Conservation (phyloP, 768 basidiomycete genomes). For the Lentinula lateritia region DNA sequence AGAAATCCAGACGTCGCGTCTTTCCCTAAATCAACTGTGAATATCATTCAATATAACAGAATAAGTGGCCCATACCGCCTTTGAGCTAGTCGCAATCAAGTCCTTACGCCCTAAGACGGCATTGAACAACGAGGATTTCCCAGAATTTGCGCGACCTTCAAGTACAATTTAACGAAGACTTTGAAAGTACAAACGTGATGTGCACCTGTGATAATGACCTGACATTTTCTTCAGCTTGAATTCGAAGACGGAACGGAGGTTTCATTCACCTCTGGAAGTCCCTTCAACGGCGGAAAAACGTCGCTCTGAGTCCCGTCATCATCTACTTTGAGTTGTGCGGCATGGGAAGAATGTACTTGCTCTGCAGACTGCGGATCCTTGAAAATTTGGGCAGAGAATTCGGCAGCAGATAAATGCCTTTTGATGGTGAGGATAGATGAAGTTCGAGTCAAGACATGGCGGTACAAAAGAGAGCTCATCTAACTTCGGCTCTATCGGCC, state of each 20-base stretch:
- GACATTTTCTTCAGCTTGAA: neutral
- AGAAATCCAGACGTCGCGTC: conserved; percentile 72
- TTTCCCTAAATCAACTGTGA: conserved; percentile 44
- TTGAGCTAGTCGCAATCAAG: conserved; percentile 61
- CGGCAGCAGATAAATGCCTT: neutral
- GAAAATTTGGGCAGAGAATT: neutral
- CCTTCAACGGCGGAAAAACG: neutral
- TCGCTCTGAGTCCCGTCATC: neutral
- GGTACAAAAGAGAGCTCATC: neutral
- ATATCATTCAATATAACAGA: neutral
- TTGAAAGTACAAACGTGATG: too few relatives aligned
- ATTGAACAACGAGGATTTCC: conserved; percentile 73
- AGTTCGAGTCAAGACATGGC: neutral
- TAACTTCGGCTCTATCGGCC: neutral
- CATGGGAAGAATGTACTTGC: neutral
- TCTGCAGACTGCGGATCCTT: neutral
- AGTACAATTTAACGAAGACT: neutral
- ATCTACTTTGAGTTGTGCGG: neutral
- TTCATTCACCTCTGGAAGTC: neutral
- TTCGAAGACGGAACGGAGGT: neutral
- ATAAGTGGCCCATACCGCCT: conserved; percentile 44
- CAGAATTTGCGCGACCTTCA: conserved; percentile 71
- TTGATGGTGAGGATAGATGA: neutral
- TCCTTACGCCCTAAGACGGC: conserved; percentile 53
- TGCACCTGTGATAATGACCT: conserved; percentile 1